A percentile compares a stretch with the other conserved stretches of the same genome.
Conservation (phyloP, 2,329 filamentous ascomycete species). For the Parasarocladium wereldwijsianum region DNA sequence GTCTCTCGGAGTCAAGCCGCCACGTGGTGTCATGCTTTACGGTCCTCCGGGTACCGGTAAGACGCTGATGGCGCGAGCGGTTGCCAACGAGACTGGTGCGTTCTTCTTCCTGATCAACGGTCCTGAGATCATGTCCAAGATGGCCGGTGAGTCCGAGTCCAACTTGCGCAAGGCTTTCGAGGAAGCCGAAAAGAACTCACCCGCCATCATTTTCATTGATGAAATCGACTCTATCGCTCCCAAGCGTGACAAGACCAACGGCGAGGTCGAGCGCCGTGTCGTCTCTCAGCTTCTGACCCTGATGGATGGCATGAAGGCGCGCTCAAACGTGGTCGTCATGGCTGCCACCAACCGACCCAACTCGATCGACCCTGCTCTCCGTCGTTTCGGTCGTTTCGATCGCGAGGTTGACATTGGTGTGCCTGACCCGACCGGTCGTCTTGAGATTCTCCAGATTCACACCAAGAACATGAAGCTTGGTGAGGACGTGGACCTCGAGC, state of each 20-base stretch:
- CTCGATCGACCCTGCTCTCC: conserved; percentile 93
- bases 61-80: conserved; percentile 95
- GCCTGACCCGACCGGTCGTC: conserved; percentile 91
- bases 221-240: conserved; percentile 98
- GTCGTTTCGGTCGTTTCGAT: conserved; percentile 97
- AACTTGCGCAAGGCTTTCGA: conserved; percentile 98
- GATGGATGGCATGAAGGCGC: conserved; percentile 99
- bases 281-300: conserved; percentile 93
- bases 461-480: conserved; percentile 99
- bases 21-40: conserved; percentile 91
- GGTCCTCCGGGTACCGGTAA: conserved; percentile 98
- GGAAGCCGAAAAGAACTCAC: conserved; percentile 98
- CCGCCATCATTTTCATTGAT: conserved; percentile 98
- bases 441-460: conserved; percentile 98
- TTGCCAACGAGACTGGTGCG: conserved; percentile 95
- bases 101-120: conserved; percentile 99
- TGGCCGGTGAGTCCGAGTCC: conserved; percentile 98
- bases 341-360: conserved; percentile 97
- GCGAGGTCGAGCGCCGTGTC: conserved; percentile 95
- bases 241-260: conserved; percentile 99
- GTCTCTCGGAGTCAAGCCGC: conserved; percentile 99
- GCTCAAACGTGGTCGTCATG: conserved; percentile 98
- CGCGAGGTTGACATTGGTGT: conserved; percentile 98
- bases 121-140: conserved; percentile 99
- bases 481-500: conserved; percentile 92